phyloP scores from a whole-genome alignment of 768 basidiomycete species.

The Amanita muscaria region DNA sequence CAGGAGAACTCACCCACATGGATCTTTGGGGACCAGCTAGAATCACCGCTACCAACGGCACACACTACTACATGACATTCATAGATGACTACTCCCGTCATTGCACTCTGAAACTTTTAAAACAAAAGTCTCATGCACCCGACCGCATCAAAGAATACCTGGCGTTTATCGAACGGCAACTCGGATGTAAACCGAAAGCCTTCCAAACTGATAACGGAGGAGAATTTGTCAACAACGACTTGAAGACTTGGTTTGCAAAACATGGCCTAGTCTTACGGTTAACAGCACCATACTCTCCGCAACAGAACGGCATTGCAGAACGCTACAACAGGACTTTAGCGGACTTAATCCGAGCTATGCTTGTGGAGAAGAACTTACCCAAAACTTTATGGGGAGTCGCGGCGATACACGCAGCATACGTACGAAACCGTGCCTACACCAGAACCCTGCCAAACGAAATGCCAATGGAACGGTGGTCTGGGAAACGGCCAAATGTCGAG shows the following conservation, averaged over 20 bases:
- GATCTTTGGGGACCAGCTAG: slow-evolving; percentile 2
- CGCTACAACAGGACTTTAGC: background rate
- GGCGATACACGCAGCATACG: background rate
- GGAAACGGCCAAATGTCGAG: background rate
- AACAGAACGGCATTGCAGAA: slow-evolving; percentile 2
- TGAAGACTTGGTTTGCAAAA: background rate
- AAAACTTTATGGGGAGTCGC: background rate
- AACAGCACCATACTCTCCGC: background rate
- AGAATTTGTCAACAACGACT: background rate
- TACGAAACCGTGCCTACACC: background rate
- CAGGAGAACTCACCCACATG: background rate
- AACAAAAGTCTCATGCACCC: background rate
- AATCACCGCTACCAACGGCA: background rate
- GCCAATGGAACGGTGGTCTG: background rate
- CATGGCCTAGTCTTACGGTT: background rate
- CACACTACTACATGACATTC: background rate
- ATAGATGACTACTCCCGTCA: background rate
- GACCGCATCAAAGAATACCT: background rate
- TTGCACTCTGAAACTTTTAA: background rate
- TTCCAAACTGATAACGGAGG: background rate
- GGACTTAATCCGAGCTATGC: background rate
- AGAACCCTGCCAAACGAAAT: background rate
- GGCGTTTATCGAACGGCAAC: background rate
- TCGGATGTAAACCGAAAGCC: background rate
- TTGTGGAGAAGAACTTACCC: background rate